A percentile compares a stretch with the other conserved stretches of the same genome.
Evolutionary conservation across 2,329 filamentous ascomycete genomes (phyloP).

Genomic region (Achaetomium macrosporum): DNA sequence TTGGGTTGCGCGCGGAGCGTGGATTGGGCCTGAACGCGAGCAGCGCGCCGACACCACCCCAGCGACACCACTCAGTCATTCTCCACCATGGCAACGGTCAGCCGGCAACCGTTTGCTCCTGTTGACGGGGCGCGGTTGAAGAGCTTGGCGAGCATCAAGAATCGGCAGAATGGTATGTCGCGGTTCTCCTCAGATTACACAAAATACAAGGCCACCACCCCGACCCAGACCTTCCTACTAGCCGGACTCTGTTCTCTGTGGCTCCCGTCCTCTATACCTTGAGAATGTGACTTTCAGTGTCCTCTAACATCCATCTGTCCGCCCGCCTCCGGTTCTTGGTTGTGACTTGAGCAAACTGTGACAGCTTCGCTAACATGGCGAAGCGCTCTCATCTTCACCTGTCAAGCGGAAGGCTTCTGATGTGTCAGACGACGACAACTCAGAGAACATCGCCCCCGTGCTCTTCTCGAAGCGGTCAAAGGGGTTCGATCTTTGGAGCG

Average conservation of each 20-base stretch:
- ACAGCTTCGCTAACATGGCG: conserved; percentile 25
- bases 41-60: conserved; percentile 1
- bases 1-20: conserved; percentile 8
- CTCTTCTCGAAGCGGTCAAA: conserved; percentile 56
- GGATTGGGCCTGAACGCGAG: conserved; percentile 6
- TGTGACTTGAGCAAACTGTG: background rate
- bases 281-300: background rate
- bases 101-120: conserved; percentile 70
- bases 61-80: conserved; percentile 9
- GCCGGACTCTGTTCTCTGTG: background rate
- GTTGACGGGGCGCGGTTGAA: conserved; percentile 65
- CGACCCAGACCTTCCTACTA: background rate
- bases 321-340: background rate
- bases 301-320: background rate
- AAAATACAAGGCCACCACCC: too few species aligned
- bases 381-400: conserved; percentile 38
- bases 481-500: conserved; percentile 38
- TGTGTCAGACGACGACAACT: conserved; percentile 45
- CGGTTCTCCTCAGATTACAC: background rate
- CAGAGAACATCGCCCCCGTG: conserved; percentile 57
- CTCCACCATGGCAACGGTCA: conserved; percentile 47
- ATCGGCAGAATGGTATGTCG: conserved; percentile 65
- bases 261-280: background rate
- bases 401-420: conserved; percentile 55
- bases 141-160: conserved; percentile 68